These are phyloP conservation scores for Eryngium alpinum DNA, from an alignment of 140 eudicot genomes.

Conservation along the genomic window DNA sequence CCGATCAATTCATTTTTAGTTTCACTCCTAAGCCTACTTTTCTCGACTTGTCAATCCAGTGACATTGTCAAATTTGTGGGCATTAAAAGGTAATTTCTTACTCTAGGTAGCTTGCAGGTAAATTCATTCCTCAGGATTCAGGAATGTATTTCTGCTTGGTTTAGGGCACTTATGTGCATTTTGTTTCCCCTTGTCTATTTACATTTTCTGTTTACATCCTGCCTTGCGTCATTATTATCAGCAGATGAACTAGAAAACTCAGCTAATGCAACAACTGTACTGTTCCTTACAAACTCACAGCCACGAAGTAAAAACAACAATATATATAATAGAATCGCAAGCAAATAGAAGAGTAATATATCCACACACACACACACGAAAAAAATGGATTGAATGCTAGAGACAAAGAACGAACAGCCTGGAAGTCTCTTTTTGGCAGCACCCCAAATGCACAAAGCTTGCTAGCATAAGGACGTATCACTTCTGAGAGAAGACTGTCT, in stretches of 20 bases:
- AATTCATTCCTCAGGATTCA: background rate
- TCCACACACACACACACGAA: background rate
- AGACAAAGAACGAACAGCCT: slow-evolving; percentile 37
- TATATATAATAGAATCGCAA: background rate
- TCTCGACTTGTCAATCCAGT: too few relatives aligned
- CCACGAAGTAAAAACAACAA: background rate
- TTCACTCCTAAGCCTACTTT: too few relatives aligned
- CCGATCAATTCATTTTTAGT: background rate
- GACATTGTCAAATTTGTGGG: too few relatives aligned
- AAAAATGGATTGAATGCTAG: background rate
- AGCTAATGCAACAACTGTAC: background rate
- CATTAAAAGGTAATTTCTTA: too few relatives aligned
- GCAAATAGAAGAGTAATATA: background rate
- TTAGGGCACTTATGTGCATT: background rate
- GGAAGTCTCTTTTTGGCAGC: slow-evolving; percentile 44
- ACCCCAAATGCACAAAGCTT: slow-evolving; percentile 48
- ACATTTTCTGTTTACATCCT: background rate
- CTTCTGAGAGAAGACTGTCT: slow-evolving; percentile 44
- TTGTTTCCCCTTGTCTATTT: background rate
- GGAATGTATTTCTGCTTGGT: slow-evolving; percentile 2
- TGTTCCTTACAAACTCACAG: background rate
- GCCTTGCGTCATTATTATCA: background rate
- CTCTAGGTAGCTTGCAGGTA: background rate
- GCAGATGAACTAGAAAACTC: background rate
- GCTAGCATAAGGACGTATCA: slow-evolving; percentile 34